Evolutionary conservation across 176 grass and related monocot genomes (phyloP).

Genomic region (Secale cereale): DNA sequence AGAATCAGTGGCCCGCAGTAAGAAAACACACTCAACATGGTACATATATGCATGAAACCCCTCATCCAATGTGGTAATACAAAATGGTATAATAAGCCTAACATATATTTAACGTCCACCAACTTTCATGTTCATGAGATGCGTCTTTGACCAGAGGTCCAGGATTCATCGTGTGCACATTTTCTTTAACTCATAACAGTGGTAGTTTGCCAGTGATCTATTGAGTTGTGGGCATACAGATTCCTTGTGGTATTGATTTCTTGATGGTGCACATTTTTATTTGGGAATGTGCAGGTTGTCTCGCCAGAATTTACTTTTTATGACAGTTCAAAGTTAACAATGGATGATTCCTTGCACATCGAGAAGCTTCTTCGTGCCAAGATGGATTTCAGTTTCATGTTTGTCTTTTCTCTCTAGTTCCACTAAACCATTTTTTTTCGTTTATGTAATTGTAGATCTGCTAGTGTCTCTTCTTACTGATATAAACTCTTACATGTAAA

Average conservation of each 20-base stretch:
- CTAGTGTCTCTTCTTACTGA: slow-evolving; percentile 8
- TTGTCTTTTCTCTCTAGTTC: slow-evolving; percentile 30
- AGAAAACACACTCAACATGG: no score
- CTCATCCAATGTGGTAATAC: neutral
- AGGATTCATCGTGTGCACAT: neutral
- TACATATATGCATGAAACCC: neutral
- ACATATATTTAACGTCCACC: neutral
- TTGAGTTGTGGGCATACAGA: slow-evolving; percentile 7
- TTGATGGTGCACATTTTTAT: neutral
- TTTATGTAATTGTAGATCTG: neutral
- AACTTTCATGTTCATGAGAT: neutral
- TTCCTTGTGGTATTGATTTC: neutral
- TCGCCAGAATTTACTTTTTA: slow-evolving; percentile 96
- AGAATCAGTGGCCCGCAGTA: no score
- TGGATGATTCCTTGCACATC: slow-evolving; percentile 87
- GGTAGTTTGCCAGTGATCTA: neutral
- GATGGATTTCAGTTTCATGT: slow-evolving; percentile 99
- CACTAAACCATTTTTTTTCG: slow-evolving; percentile 7
- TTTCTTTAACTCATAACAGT: neutral
- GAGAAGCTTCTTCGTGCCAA: slow-evolving; percentile 96
- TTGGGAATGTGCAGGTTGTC: slow-evolving; percentile 57
- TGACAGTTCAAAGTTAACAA: slow-evolving; percentile 80
- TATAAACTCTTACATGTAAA: slow-evolving; percentile 28
- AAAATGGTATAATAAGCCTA: neutral
- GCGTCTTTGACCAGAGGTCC: no score